Conservation (phyloP, 768 basidiomycete genomes). For the Russula vinacea region DNA sequence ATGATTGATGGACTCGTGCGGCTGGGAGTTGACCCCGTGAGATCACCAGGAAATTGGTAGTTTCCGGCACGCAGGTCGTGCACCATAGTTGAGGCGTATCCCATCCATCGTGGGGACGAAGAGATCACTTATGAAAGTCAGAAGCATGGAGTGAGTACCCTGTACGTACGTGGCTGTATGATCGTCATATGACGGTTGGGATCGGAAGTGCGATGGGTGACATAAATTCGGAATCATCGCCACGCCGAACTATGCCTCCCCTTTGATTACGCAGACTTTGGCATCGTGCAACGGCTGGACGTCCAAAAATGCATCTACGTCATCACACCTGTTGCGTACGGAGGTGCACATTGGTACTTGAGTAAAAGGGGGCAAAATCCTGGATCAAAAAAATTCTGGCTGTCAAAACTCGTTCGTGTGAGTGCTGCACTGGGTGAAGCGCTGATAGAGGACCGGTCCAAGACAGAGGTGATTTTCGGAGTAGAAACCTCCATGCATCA, state of each 20-base stretch:
- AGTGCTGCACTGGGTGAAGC: neutral
- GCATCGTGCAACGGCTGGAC: neutral
- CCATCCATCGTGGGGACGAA: neutral
- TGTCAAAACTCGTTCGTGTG: neutral
- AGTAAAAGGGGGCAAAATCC: neutral
- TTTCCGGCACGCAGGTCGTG: neutral
- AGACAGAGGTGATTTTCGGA: neutral
- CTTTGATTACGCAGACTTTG: neutral
- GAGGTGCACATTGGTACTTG: neutral
- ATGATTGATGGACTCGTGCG: conserved; percentile 10
- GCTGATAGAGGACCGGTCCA: neutral
- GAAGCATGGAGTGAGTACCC: neutral
- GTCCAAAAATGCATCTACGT: neutral
- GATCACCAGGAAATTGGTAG: neutral
- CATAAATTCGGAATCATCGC: neutral
- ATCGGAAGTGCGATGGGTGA: neutral
- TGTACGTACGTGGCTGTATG: conserved; percentile 9
- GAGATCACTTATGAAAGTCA: neutral
- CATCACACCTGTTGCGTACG: neutral
- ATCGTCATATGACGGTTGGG: conserved; percentile 4
- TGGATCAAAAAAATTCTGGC: conserved; percentile 2
- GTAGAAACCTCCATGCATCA: neutral
- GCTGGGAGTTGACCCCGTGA: conserved; percentile 1
- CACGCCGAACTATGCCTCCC: neutral
- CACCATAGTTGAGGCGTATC: neutral